A percentile compares a stretch with the other conserved stretches of the same genome.
Evolutionary conservation across 129 eudicot genomes (phyloP).

Genomic region (Pittosporum tobira): DNA sequence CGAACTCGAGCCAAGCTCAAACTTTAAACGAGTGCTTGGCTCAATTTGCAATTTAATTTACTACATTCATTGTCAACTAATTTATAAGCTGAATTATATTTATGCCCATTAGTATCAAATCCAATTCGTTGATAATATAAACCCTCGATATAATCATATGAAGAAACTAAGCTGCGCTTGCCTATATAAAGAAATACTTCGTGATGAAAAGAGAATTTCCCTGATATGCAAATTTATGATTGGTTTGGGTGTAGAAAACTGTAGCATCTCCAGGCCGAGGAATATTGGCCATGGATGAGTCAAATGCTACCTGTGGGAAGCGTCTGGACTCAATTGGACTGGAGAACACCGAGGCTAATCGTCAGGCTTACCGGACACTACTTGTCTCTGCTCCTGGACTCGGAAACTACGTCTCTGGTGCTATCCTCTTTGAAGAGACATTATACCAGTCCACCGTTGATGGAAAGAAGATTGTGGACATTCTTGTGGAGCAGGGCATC

Average conservation of each 20-base stretch:
- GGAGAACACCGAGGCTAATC: constrained; percentile 38
- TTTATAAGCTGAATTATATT: no score
- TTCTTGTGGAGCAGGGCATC: constrained; percentile 32
- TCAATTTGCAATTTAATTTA: no score
- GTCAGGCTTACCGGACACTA: constrained; percentile 30
- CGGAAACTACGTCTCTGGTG: constrained; percentile 37
- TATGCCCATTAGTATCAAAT: no score
- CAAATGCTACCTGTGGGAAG: constrained; percentile 32
- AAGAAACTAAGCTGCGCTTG: no score
- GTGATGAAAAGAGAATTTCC: no score
- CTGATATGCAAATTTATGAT: neutral
- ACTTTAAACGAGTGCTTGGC: no score
- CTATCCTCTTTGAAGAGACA: constrained; percentile 35
- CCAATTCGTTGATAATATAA: no score
- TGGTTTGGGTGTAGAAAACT: constrained; percentile 22
- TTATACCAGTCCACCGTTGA: constrained; percentile 32
- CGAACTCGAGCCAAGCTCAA: no score
- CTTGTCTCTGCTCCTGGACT: constrained; percentile 31
- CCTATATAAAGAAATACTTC: no score
- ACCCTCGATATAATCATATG: no score
- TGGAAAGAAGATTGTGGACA: constrained; percentile 33
- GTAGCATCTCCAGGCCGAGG: constrained; percentile 36
- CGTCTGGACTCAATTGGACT: constrained; percentile 27
- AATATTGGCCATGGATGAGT: constrained; percentile 37
- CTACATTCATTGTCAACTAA: no score